Evolutionary conservation across 2,329 filamentous ascomycete species (phyloP).

Genomic region (Pseudogymnoascus sp.): DNA sequence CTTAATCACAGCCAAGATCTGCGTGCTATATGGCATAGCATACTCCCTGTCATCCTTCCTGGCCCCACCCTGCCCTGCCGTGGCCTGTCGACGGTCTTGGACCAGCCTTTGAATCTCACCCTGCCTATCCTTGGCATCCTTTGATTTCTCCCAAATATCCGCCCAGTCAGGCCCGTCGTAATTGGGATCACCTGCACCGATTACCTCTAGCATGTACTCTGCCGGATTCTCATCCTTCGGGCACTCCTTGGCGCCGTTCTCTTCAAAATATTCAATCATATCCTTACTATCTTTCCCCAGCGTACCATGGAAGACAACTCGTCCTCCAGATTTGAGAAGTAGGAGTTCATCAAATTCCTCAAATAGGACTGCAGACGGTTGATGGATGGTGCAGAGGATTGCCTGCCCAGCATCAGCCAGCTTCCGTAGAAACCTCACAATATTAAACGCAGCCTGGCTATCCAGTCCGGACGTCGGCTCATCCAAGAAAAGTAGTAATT

Average conservation of each 20-base stretch:
- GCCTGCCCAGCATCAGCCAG: constrained; percentile 80
- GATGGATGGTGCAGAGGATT: constrained; percentile 92
- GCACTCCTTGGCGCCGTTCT: constrained; percentile 58
- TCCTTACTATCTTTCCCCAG: constrained; percentile 63
- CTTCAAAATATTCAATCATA: constrained; percentile 67
- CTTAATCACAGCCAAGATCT: constrained; percentile 48
- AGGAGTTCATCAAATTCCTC: constrained; percentile 78
- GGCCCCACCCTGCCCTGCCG: constrained; percentile 25
- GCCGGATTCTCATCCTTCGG: constrained; percentile 66
- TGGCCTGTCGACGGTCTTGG: constrained; percentile 34
- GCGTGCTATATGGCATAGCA: constrained; percentile 51
- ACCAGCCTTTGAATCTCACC: constrained; percentile 48
- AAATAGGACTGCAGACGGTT: constrained; percentile 86
- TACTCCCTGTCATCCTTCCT: constrained; percentile 52
- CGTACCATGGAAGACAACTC: constrained; percentile 72
- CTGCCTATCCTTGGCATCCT: constrained; percentile 33
- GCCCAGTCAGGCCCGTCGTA: constrained; percentile 56
- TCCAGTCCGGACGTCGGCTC: constrained; percentile 91
- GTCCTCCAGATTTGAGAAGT: constrained; percentile 68
- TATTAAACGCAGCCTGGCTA: constrained; percentile 83
- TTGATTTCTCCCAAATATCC: constrained; percentile 50
- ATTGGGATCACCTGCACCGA: constrained; percentile 57
- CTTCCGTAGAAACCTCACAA: constrained; percentile 78
- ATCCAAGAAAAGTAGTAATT: constrained; percentile 80
- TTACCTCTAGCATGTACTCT: constrained; percentile 63